Conservation (phyloP, 179 eudicot genomes). For the Sideroxylon spinosum region DNA sequence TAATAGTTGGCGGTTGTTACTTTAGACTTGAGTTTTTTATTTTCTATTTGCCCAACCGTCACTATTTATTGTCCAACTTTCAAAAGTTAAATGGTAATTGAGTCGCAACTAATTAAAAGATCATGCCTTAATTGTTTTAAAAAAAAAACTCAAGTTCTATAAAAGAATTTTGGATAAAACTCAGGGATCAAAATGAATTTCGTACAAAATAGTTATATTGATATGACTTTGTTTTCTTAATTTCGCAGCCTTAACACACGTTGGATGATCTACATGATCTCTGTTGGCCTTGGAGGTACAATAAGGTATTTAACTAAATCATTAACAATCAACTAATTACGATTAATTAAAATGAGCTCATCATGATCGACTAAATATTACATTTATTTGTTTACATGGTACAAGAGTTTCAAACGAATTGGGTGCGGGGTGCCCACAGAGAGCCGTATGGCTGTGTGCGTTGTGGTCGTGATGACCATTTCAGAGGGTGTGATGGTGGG, state of each 20-base stretch:
- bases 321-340: too few relatives aligned
- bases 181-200: too few relatives aligned
- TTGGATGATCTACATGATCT: constrained; percentile 72
- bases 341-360: not conserved
- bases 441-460: constrained; percentile 51
- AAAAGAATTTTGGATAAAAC: too few relatives aligned
- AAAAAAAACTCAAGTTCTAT: not conserved
- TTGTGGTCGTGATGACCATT: constrained; percentile 44
- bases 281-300: constrained; percentile 67
- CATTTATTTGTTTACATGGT: constrained; percentile 24
- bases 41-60: too few relatives aligned
- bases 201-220: too few relatives aligned
- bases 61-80: too few relatives aligned
- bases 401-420: constrained; percentile 73
- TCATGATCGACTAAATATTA: not conserved
- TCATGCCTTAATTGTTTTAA: too few relatives aligned
- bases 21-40: too few relatives aligned
- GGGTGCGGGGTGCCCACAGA: constrained; percentile 55
- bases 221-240: not conserved
- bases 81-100: too few relatives aligned
- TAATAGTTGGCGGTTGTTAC: too few relatives aligned
- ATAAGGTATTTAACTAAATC: constrained; percentile 37
- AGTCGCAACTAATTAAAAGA: too few relatives aligned
- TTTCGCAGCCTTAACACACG: constrained; percentile 65
- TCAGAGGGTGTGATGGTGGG: constrained; percentile 45